phyloP scores from a whole-genome alignment of 179 eudicot species.

The Vitellaria paradoxa region DNA sequence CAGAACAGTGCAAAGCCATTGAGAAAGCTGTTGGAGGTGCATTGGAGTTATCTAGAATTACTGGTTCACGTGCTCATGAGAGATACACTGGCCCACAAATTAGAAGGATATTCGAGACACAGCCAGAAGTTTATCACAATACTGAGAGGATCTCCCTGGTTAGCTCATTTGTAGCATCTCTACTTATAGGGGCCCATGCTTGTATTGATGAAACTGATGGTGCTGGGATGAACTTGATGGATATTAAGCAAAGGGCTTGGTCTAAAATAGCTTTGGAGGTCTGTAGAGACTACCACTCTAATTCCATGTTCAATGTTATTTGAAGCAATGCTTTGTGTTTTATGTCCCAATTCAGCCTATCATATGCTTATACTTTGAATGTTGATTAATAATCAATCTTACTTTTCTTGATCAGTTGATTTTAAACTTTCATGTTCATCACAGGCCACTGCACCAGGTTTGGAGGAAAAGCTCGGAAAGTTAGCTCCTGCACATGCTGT shows the following conservation, averaged over 20 bases:
- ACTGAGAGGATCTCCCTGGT: conserved; percentile 95
- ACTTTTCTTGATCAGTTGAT: neutral
- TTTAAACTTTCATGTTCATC: conserved; percentile 11
- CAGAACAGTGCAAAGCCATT: conserved; percentile 84
- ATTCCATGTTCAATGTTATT: neutral
- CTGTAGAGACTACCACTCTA: conserved; percentile 6
- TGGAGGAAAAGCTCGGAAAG: conserved; percentile 55
- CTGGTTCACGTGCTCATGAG: conserved; percentile 90
- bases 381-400: neutral
- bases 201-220: conserved; percentile 96
- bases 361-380: neutral
- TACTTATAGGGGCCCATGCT: conserved; percentile 78
- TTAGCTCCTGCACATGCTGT: conserved; percentile 91
- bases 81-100: conserved; percentile 90
- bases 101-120: conserved; percentile 66
- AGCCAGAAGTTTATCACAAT: conserved; percentile 57
- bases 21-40: conserved; percentile 92
- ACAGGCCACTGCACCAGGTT: conserved; percentile 70
- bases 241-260: conserved; percentile 79
- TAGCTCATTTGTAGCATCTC: conserved; percentile 90
- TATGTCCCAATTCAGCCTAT: neutral
- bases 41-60: conserved; percentile 72
- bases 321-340: neutral
- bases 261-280: conserved; percentile 76
- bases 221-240: conserved; percentile 97